Evolutionary conservation across 331 rosid species (phyloP).

Genomic region (Malus hybrid): DNA sequence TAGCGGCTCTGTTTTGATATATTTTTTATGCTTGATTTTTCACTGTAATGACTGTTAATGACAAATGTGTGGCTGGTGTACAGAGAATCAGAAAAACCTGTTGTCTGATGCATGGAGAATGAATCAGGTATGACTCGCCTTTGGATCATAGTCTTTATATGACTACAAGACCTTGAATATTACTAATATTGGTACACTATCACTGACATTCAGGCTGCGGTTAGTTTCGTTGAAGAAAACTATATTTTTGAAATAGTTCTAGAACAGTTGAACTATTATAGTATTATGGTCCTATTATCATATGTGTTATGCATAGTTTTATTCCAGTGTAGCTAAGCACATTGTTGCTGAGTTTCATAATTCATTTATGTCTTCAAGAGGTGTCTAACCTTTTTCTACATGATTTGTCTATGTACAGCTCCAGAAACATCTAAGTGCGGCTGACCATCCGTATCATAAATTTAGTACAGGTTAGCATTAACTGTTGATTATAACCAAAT

Average conservation of each 20-base stretch:
- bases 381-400: conserved; percentile 1
- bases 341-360: background rate
- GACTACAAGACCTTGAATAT: background rate
- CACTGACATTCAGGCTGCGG: background rate
- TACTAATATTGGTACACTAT: background rate
- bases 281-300: background rate
- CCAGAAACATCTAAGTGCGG: conserved; percentile 71
- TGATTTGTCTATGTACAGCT: conserved; percentile 59
- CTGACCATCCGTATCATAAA: conserved; percentile 81
- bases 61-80: background rate
- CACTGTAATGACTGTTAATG: background rate
- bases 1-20: conserved; percentile 11
- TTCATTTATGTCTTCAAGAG: background rate
- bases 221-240: background rate
- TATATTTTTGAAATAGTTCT: conserved; percentile 1
- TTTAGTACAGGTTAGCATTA: conserved; percentile 73
- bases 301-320: background rate
- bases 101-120: conserved; percentile 90
- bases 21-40: background rate
- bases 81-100: conserved; percentile 92
- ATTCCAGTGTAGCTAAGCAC: background rate
- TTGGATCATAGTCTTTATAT: background rate
- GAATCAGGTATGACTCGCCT: conserved; percentile 60
- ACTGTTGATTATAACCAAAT: background rate
- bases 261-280: background rate